Evolutionary conservation across 371 early-diverging fungal species (phyloP), one percentile per base, ranked within the genome.

Genomic region (Mucor sp.): DNA sequence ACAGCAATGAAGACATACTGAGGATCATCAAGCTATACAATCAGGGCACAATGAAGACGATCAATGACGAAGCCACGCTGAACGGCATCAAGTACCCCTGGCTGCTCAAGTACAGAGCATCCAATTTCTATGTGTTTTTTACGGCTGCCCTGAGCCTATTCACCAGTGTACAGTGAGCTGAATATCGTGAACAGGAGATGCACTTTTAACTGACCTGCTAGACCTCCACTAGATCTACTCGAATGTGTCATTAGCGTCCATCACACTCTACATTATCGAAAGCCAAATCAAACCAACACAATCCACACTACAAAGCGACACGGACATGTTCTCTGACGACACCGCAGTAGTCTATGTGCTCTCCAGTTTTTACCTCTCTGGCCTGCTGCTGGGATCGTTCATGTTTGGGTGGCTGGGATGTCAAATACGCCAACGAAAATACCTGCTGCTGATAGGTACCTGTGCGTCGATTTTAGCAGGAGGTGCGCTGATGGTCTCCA

Each of bases 351-450:
- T 19, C 1, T 68, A 62, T 58, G 28, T 63, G 14, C 39, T 60
- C 4, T 59, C 41, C 14, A 44, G 64, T 11, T 63, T 68, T 15
- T 43, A 68, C 48, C 25, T 62, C 15, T 43, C 56, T 12, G 68
- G 68, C 4, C 35, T 62, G 4, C 25, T 62, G 28, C 56, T 56
- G 1, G 56, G 32, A n/a, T 48, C 58, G 0, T 4, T 41, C 15
- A 59, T 68, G n/a, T 63, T 50, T 47, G 53, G 64, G 25, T 68
- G 64, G 59, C 27, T 68, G 2, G 58, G 64, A 2, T 50, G 41
- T 39, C 58, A 59, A 58, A 39, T 57, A 23, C 27, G 14, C 19
- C 60, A 58, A n/a, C n/a, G 64, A 39, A 68, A 63, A 25, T 17
- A 53, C 11, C n/a, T 61, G 12, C 19, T 68, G 6, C n/a, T 68